Base-by-base conservation (phyloP, 1,284 basidiomycete species). In the Schizophyllum commune region DNA sequence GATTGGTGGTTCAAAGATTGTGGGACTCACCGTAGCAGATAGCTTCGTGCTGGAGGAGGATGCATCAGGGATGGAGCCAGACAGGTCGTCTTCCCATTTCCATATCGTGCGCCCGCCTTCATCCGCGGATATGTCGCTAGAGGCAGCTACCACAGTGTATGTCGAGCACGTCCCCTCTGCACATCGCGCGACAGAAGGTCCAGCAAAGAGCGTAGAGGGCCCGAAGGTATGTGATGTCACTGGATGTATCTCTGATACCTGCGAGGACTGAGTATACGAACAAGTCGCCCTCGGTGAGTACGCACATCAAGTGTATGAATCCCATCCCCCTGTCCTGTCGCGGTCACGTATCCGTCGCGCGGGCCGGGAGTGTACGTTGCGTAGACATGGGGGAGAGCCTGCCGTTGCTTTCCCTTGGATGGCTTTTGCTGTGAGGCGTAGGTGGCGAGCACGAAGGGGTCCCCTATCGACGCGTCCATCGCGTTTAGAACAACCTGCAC, bases 301-400 rank as follows among this genome's bases (percentile, higher is more conserved):
- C 83, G 70, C 69, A 90, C 88, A 70, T 91, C 85, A 60, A 88
- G 72, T 57, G 91, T 70, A 72, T 91, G 86, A 55, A 91, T 74
- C 20, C 89, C 89, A 63, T 91, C 87, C 64, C 80, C 81, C 63
- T 88, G 86, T 19, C 79, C 84, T 15, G 86, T 80, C 62, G 88
- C 76, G 1, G 86, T 85, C 39, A 82, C 84, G 75, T 81, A 80
- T 22, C 81, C 80, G 55, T 85, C 81, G 54, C 76, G 72, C 62
- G 73, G 73, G 58, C 65, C 67, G 58, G 70, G 69, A n/a, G 71
- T 68, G 53, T n/a, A 54, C 8, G 17, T n/a, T n/a, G 52, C 17
- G 8, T n/a, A n/a, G 52, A 54, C n/a, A n/a, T 19, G 7, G 8
- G 52, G n/a, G 7, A n/a, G 6, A 7, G 6, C 6, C 21, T 54